phyloP scores from a whole-genome alignment of 305 asterid genomes.

The Vinca major region DNA sequence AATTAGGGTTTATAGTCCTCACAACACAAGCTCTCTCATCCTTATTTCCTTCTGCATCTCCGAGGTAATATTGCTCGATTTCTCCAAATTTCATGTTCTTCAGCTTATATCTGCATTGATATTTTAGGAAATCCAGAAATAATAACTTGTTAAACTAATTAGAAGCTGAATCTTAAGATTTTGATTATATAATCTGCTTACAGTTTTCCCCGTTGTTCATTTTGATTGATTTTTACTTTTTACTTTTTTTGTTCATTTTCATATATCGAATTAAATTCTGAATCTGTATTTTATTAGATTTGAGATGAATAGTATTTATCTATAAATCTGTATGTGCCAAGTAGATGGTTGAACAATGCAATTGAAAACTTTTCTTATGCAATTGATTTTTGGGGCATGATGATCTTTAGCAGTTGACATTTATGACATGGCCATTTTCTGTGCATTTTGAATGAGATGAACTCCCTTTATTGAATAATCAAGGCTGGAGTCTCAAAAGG shows the following conservation, averaged over 20 bases:
- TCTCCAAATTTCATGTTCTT: background rate
- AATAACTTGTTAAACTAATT: background rate
- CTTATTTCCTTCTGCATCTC: too few species aligned
- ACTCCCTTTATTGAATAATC: slow-evolving; percentile 39
- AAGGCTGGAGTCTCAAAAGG: slow-evolving; percentile 87
- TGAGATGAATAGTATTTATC: background rate
- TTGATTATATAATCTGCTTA: background rate
- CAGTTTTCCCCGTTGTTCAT: background rate
- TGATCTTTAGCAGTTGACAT: slow-evolving; percentile 7
- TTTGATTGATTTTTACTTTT: background rate
- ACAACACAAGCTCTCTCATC: background rate
- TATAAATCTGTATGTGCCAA: too few species aligned
- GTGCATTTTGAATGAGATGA: slow-evolving; percentile 34
- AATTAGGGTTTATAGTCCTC: background rate
- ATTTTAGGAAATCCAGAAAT: background rate
- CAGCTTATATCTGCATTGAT: background rate
- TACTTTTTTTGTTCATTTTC: background rate
- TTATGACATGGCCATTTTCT: slow-evolving; percentile 16
- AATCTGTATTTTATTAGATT: background rate
- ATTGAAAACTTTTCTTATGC: background rate
- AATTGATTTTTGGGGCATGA: too few species aligned
- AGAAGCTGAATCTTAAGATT: background rate
- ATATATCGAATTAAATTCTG: background rate
- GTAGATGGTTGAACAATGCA: too few species aligned
- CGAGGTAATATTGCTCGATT: slow-evolving; percentile 18